Conservation (phyloP, 306 rosid species). For the Malus sylvestris region DNA sequence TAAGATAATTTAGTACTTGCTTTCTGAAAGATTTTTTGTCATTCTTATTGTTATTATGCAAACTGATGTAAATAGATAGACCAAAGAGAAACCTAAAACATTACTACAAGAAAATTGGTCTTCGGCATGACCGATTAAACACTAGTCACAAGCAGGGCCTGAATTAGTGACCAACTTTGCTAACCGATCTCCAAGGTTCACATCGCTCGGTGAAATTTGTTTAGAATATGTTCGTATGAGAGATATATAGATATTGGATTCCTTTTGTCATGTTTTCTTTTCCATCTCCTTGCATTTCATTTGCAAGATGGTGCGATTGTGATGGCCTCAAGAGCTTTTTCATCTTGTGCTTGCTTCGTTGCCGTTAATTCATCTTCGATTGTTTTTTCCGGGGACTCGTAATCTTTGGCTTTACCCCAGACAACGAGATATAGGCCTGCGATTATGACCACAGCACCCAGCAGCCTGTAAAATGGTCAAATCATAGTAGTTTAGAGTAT, state of each 20-base stretch:
- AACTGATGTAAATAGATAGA: too few relatives aligned
- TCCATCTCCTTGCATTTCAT: neutral
- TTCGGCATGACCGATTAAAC: neutral
- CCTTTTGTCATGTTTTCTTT: neutral
- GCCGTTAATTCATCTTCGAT: constrained; percentile 22
- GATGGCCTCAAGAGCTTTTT: constrained; percentile 29
- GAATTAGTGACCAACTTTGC: neutral
- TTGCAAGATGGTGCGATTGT: constrained; percentile 4
- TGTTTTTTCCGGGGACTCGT: constrained; percentile 11
- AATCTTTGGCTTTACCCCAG: constrained; percentile 83
- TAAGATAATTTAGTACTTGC: neutral
- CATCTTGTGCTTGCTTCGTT: constrained; percentile 11
- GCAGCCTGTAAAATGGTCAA: constrained; percentile 35
- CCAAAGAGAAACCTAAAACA: neutral
- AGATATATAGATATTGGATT: too few relatives aligned
- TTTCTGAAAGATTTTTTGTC: neutral
- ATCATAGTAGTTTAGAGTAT: neutral
- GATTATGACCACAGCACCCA: constrained; percentile 63
- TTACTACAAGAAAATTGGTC: neutral
- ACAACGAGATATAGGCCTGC: constrained; percentile 63
- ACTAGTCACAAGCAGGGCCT: neutral
- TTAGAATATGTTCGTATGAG: too few relatives aligned
- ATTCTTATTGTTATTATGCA: neutral
- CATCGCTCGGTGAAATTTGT: too few relatives aligned
- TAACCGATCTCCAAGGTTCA: neutral